phyloP scores from a whole-genome alignment of 75 land plant species.

The Sequoia sempervirens region DNA sequence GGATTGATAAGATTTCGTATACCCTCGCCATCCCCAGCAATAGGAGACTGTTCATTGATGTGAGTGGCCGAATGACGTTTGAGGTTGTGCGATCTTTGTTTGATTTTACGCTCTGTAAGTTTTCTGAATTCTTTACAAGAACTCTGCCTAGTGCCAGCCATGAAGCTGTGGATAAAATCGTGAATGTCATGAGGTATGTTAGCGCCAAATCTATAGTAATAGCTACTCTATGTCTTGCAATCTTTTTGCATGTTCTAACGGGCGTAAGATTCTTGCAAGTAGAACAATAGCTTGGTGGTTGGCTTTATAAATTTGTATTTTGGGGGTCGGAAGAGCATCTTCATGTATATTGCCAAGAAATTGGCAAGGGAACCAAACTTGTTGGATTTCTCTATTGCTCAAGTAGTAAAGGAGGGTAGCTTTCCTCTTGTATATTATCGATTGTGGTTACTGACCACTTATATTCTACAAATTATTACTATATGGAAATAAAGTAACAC shows the following conservation, averaged over 20 bases:
- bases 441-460: background rate
- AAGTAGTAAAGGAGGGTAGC: background rate
- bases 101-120: conserved; percentile 42
- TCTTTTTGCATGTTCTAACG: conserved; percentile 56
- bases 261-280: conserved; percentile 25
- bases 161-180: conserved; percentile 25
- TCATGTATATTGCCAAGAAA: background rate
- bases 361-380: background rate
- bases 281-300: conserved; percentile 5
- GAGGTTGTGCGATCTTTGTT: conserved; percentile 69
- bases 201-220: conserved; percentile 50
- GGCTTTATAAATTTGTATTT: background rate
- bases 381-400: background rate
- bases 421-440: background rate
- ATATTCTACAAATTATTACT: background rate
- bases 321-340: background rate
- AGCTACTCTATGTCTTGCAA: conserved; percentile 54
- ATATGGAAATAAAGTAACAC: background rate
- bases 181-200: conserved; percentile 39
- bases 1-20: conserved; percentile 47
- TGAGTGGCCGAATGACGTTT: conserved; percentile 68
- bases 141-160: conserved; percentile 23
- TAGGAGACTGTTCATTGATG: conserved; percentile 60
- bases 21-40: conserved; percentile 77
- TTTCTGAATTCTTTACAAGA: conserved; percentile 25